Base-by-base conservation (phyloP, 1,139 yeast species). In the Lodderomyces jiufengensis region DNA sequence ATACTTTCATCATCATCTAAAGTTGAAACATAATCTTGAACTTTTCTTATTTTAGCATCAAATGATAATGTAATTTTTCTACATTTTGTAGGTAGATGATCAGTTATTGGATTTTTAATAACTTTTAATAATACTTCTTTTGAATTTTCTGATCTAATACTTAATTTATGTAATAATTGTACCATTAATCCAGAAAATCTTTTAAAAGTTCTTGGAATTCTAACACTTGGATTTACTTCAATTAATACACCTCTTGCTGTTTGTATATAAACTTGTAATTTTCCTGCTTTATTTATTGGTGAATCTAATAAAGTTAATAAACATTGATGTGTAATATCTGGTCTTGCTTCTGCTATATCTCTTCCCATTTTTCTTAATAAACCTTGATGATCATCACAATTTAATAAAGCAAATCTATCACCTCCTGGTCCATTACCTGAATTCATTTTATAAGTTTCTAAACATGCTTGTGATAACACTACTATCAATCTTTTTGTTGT, bases 371-470 rank as follows among this genome's bases (percentile, higher is more conserved):
- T 90, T 61, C 94, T 84, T 51, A 92, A 70, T 39, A 92, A 71
- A 11, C 97, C 97, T 66, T 92, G 98, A 59, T 92, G 98, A 60
- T 92, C 98, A 61, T 92, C 98, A 70, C 98, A 92, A 66, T 92
- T 92, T 51, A 92, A 72, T 45, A 92, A 67, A 0, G 95, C 97
- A 55, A 84, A 92, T 58, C 92, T 85, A 57, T 90, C 97, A 37
- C 95, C 95, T 36, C 95, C 95, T 35, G 90, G 88, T 20, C 84
- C 76, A 7, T 82, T 78, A 9, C 86, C 80, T 3, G 84, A 70
- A 41, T 80, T 78, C 59, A 90, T 79, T 59, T 87, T 90, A 59
- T 90, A 95, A 10, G 97, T 90, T 58, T 92, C 98, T 40, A 92
- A 70, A 52, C 97, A 90, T 21, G 98, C 98, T 56, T 88, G 95